These are phyloP conservation scores for Coniella lustricola DNA, from an alignment of 2,329 filamentous ascomycete species.

Conservation along the genomic window DNA sequence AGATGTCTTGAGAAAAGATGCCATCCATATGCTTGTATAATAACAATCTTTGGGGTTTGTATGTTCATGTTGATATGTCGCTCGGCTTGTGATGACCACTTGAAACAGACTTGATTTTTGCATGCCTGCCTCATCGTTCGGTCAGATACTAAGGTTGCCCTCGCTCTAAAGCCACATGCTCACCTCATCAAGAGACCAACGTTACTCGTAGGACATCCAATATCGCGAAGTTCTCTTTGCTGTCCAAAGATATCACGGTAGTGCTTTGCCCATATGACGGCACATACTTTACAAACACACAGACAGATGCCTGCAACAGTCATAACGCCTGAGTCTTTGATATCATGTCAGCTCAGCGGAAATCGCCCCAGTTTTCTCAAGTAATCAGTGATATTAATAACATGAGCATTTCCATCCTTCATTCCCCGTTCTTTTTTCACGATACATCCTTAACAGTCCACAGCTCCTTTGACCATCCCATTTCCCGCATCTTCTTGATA, in stretches of 20 bases:
- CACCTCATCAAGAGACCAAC: background rate
- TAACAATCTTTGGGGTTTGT: no score
- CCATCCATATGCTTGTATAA: no score
- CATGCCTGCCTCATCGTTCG: no score
- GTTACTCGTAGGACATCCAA: background rate
- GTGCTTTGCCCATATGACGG: background rate
- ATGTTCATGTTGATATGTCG: background rate
- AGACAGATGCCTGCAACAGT: slow-evolving; percentile 1
- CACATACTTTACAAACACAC: slow-evolving; percentile 2
- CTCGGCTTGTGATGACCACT: background rate
- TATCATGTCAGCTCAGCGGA: background rate
- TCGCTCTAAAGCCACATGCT: no score
- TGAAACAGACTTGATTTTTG: no score
- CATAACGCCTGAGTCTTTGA: background rate
- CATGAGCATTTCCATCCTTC: no score
- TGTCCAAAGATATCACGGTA: slow-evolving; percentile 9
- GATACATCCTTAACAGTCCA: slow-evolving; percentile 47
- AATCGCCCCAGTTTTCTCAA: background rate
- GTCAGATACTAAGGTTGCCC: no score
- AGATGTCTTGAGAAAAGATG: slow-evolving; percentile 16
- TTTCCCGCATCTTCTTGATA: slow-evolving; percentile 54
- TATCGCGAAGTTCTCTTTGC: background rate
- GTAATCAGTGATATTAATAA: background rate
- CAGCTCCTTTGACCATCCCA: slow-evolving; percentile 56
- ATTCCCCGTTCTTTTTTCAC: no score